phyloP scores from a whole-genome alignment of 169 alveolate genomes.

The Babesia bovis region DNA sequence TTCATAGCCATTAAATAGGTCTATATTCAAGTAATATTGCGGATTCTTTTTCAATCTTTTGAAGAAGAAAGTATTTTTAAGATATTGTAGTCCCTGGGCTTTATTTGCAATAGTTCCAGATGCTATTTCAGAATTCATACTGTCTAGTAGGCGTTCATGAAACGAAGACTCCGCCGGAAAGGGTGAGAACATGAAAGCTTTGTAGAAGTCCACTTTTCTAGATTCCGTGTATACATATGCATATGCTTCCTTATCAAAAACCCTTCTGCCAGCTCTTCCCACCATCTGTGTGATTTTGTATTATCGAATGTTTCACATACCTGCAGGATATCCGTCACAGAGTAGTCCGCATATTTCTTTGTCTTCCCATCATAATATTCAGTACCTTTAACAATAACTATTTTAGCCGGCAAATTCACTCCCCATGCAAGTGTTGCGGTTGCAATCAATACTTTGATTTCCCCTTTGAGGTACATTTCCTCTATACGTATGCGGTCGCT shows the following conservation, averaged over 20 bases:
- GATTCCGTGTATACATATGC: slow-evolving; percentile 96
- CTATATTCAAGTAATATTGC: slow-evolving; percentile 69
- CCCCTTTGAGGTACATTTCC: slow-evolving; percentile 89
- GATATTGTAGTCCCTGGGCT: slow-evolving; percentile 79
- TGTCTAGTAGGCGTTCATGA: slow-evolving; percentile 89
- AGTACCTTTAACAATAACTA: slow-evolving; percentile 93
- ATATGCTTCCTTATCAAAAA: slow-evolving; percentile 93
- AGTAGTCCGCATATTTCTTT: slow-evolving; percentile 64
- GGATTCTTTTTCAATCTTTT: slow-evolving; percentile 76
- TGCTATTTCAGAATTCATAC: slow-evolving; percentile 97
- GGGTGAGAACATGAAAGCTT: slow-evolving; percentile 97
- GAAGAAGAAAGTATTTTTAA: slow-evolving; percentile 85
- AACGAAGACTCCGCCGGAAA: slow-evolving; percentile 97
- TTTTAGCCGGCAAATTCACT: slow-evolving; percentile 98
- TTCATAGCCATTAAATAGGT: slow-evolving; percentile 21
- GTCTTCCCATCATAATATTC: slow-evolving; percentile 76
- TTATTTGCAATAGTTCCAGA: slow-evolving; percentile 88
- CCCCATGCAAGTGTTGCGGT: slow-evolving; percentile 99
- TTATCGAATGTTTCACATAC: slow-evolving; percentile 8
- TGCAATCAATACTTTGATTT: slow-evolving; percentile 92
- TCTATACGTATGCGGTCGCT: slow-evolving; percentile 90
- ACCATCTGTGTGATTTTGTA: slow-evolving; percentile 85
- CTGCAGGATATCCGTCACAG: slow-evolving; percentile 69
- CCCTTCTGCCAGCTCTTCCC: slow-evolving; percentile 99
- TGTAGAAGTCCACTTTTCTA: slow-evolving; percentile 93